Evolutionary conservation across 176 grass and related monocot genomes (phyloP), one percentile per base, ranked within the genome.

Genomic region (Aegilops speltoides): DNA sequence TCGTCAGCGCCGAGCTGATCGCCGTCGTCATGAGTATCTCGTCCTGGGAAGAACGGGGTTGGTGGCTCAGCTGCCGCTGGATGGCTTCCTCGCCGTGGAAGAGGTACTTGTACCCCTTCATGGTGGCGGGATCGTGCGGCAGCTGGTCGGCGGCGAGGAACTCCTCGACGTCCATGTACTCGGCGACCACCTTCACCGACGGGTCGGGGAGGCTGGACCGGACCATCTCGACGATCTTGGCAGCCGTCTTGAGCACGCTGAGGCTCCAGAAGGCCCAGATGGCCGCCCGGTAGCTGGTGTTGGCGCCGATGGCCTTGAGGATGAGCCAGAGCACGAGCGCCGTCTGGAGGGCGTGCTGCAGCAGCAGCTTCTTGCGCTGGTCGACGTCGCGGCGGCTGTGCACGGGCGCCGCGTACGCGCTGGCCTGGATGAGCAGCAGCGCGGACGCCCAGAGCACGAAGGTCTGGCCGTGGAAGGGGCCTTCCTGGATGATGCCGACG

Each of bases 131-230:
- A 29, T 88, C 22, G 2, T 9, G 5, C 20, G 31, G 52, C 16
- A 28, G 66, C 8, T 24, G 54, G 7, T 3, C 6, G n/a, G 26
- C 69, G 8, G 2, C 3, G 36, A 79, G 11, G 24, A 56, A 36
- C 34, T 86, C 72, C 59, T 84, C 91, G 67, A 83, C 52, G 33
- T 72, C 83, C 92, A 93, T 93, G 88, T 91, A 93, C 60, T 88
- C 88, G 29, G 86, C 54, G 54, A 57, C 7, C 0, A 57, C 54
- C 19, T 57, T 57, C 0, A 57, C 54, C 0, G 54, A 57, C 19
- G 54, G 54, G 54, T 57, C 54, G 0, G 54, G 54, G 19, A 57
- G 54, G 54, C 54, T 57, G 54, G 54, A 57, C 2, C 7, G 54
- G 17, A 57, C 54, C 54, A 57, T 57, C 54, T 57, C 54, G 54